These are phyloP conservation scores for Pseudogymnoascus sp. DNA, from an alignment of 2,329 filamentous ascomycete species.

Conservation along the genomic window DNA sequence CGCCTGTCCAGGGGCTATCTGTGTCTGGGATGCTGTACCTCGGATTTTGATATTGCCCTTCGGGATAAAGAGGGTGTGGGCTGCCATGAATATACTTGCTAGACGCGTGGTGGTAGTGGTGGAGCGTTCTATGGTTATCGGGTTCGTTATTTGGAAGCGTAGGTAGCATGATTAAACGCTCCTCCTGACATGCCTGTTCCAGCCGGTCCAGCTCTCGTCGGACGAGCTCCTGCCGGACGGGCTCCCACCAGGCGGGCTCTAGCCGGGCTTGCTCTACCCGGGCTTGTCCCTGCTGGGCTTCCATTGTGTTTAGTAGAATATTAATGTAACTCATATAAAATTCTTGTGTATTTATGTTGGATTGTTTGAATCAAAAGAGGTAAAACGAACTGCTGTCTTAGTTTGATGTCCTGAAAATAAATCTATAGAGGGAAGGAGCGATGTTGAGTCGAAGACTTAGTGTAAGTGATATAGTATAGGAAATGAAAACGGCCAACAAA, in stretches of 20 bases:
- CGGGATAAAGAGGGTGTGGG: not conserved
- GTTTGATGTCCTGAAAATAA: not conserved
- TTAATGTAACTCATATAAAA: not conserved
- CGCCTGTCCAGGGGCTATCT: not conserved
- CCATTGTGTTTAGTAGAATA: not conserved
- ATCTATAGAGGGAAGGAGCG: not conserved
- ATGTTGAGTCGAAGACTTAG: not conserved
- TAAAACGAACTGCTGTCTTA: not conserved
- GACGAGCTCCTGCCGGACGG: no score
- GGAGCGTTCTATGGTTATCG: not conserved
- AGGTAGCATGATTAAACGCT: not conserved
- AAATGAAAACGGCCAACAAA: not conserved
- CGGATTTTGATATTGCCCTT: not conserved
- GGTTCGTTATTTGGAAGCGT: not conserved
- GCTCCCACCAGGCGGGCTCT: no score
- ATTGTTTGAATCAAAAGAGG: not conserved
- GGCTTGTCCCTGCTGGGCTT: no score
- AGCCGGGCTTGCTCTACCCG: no score
- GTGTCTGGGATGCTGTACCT: not conserved
- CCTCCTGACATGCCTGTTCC: not conserved
- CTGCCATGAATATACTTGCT: not conserved
- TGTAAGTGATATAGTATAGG: not conserved
- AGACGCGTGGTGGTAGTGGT: not conserved
- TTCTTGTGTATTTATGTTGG: not conserved
- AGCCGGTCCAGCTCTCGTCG: no score